Base-by-base conservation (phyloP, 225 moss, liverwort and hornwort genomes). In the Marchantia polymorpha region DNA sequence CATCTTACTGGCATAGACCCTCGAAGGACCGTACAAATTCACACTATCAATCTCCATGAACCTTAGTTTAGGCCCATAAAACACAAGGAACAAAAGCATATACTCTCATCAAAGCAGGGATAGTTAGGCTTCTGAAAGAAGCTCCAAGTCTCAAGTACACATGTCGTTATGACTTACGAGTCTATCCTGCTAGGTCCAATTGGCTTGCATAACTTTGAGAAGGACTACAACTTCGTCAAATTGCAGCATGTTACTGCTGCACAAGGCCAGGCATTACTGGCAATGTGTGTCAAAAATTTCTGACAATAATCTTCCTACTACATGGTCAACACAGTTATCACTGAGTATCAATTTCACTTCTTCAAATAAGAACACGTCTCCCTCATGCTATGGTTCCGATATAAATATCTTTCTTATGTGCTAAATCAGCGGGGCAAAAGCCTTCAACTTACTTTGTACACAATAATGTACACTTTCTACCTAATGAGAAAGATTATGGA, bases 401-500 rank as follows among this genome's bases (percentile, higher is more conserved):
- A 50, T 50, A 22, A 23, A 52, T 23, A 23, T 72, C 22, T 22
- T 72, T 25, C 72, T 20, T 49, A 47, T 7, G 49, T 51, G 46
- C 23, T 51, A 12, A 72, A 51, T n/a, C 50, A 50, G 51, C 20
- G 50, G 15, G 23, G 50, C 72, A 72, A 25, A 72, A 11, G 50
- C 22, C 68, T 69, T 39, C 72, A 56, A 25, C 22, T 51, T 50
- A 17, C 19, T 13, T 72, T 50, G 56, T 70, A 70, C 10, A 72
- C 20, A 72, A 72, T 50, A 47, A 72, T 72, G 20, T 72, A 72
- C 72, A 72, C n/a, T 3, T 51, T 72, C 23, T 50, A 48, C 14
- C 49, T 19, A 47, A 49, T 6, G 17, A 31, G 30, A 17, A 31
- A 31, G 30, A 15, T 67, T 7, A 69, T 17, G 72, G n/a, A 4